phyloP scores from a whole-genome alignment of 768 basidiomycete genomes.

The Porphyrellus cyaneotinctus region DNA sequence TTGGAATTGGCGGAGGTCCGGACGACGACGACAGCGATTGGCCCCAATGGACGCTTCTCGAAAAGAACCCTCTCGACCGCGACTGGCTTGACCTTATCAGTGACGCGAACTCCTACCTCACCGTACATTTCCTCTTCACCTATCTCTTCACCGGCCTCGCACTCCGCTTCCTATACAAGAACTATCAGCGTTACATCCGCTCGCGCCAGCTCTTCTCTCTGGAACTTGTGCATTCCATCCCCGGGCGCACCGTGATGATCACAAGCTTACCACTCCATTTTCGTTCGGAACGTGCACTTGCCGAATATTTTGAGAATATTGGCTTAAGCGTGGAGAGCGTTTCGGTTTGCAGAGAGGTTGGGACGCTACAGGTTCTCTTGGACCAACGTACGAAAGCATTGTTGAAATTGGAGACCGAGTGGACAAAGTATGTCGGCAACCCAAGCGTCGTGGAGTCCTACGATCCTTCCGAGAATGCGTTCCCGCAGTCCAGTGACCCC shows the following conservation, averaged over 20 bases:
- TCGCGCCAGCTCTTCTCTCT: constrained; percentile 91
- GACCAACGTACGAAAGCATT: constrained; percentile 80
- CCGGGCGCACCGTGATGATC: constrained; percentile 89
- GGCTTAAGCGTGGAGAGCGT: constrained; percentile 88
- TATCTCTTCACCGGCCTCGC: constrained; percentile 89
- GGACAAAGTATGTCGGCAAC: constrained; percentile 92
- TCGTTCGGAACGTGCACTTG: constrained; percentile 77
- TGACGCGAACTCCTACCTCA: constrained; percentile 85
- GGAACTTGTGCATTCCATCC: constrained; percentile 91
- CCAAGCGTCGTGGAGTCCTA: constrained; percentile 83
- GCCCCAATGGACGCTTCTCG: constrained; percentile 35
- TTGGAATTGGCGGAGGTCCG: constrained; percentile 56
- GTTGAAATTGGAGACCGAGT: constrained; percentile 73
- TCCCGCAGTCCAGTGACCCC: constrained; percentile 42
- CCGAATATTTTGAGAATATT: constrained; percentile 93
- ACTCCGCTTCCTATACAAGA: constrained; percentile 82
- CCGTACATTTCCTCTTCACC: constrained; percentile 88
- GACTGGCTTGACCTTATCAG: constrained; percentile 88
- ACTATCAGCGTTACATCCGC: constrained; percentile 84
- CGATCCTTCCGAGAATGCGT: constrained; percentile 60
- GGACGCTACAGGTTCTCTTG: constrained; percentile 63
- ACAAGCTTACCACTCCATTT: constrained; percentile 81
- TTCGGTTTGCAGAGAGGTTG: constrained; percentile 80
- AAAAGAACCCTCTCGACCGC: constrained; percentile 32
- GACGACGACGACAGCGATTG: constrained; percentile 42